Percentiles rank a stretch among this genome's conserved stretches.
phyloP scores from a whole-genome alignment of 257 asterid species.

The Striga asiatica region DNA sequence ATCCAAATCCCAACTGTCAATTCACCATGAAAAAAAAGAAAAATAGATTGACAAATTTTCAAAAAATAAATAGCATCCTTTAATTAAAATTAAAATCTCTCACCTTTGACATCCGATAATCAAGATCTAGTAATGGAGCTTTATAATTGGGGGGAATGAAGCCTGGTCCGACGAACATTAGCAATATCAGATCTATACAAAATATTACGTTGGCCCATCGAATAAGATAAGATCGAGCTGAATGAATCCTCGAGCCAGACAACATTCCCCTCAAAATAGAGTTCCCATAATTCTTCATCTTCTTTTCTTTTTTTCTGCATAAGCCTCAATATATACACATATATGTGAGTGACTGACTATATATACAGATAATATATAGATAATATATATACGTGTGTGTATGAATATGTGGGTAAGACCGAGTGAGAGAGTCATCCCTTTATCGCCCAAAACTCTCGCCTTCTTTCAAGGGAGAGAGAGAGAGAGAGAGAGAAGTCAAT shows the following conservation, averaged over 20 bases:
- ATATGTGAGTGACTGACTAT: background rate
- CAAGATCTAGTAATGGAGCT: constrained; percentile 9
- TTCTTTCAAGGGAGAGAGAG: constrained; percentile 19
- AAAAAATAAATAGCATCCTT: no score
- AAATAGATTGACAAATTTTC: no score
- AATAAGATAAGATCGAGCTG: background rate
- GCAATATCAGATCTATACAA: constrained; percentile 9
- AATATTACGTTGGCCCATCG: background rate
- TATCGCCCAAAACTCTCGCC: constrained; percentile 36
- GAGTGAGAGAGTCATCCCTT: background rate
- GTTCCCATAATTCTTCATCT: constrained; percentile 18
- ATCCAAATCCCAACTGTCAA: no score
- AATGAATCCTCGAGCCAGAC: constrained; percentile 36
- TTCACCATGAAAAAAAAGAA: no score
- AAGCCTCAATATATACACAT: background rate
- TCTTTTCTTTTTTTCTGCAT: background rate
- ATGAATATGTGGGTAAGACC: no score
- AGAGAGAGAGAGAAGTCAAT: constrained; percentile 12
- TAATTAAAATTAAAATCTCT: no score
- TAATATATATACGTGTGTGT: background rate
- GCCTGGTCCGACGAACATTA: constrained; percentile 34
- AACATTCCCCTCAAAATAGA: constrained; percentile 32
- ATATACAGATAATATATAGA: background rate
- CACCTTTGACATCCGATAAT: no score
- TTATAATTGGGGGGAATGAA: constrained; percentile 26